Evolutionary conservation across 2,329 filamentous ascomycete species (phyloP).

Genomic region (Aspergillus costaricaensis): DNA sequence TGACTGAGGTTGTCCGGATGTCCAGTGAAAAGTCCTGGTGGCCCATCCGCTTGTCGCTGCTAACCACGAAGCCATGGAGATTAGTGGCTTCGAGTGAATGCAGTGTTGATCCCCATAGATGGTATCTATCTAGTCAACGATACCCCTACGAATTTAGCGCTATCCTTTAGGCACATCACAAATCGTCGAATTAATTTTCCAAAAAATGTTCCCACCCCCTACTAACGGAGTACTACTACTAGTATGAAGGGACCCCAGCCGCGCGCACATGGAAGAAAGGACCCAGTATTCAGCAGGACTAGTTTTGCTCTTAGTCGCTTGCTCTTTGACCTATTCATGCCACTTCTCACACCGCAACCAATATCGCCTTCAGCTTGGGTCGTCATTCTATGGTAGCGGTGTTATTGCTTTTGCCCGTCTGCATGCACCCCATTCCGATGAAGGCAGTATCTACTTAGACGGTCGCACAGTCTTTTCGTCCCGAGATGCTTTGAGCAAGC

Average conservation of each 20-base stretch:
- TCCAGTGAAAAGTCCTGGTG: neutral
- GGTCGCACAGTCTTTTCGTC: neutral
- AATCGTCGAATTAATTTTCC: slow-evolving; percentile 1
- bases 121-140: neutral
- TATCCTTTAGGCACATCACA: slow-evolving; percentile 1
- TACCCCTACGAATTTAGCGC: neutral
- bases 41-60: neutral
- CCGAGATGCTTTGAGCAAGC: neutral
- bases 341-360: neutral
- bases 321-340: neutral
- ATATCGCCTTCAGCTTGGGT: neutral
- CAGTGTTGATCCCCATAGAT: slow-evolving; percentile 16
- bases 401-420: slow-evolving; percentile 2
- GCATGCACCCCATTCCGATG: neutral
- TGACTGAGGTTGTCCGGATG: neutral
- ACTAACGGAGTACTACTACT: no score
- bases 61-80: neutral
- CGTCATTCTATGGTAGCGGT: neutral
- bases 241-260: no score
- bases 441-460: neutral
- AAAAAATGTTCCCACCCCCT: neutral
- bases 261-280: slow-evolving; percentile 1
- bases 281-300: no score
- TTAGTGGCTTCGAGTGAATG: slow-evolving; percentile 16
- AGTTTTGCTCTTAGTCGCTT: neutral